Base-by-base conservation (phyloP, 495 filamentous ascomycete genomes). In the Melanomma pulvis-pyrius region DNA sequence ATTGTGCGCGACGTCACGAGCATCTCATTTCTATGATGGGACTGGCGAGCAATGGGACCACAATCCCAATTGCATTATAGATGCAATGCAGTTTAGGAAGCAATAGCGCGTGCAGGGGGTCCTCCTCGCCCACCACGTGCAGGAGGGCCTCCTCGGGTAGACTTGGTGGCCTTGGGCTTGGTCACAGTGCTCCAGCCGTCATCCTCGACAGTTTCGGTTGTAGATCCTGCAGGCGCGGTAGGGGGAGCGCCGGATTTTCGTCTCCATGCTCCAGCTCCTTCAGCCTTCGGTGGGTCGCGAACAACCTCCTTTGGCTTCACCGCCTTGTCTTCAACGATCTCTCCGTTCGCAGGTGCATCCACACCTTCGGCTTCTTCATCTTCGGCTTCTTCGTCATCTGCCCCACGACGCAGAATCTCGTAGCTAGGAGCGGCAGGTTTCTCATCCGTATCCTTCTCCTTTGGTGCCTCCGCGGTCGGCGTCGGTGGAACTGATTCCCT, bases 241-340 rank as follows among this genome's bases (percentile, higher is more conserved):
- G 39, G 39, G n/a, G 68, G 71, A 21, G 71, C 39, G 39, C 36
- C 36, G 15, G 69, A 61, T 36, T 68, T 68, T 51, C 67, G 71
- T 53, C 71, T 63, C 71, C 71, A 74, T 0, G 71, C 22, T 32
- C 66, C 66, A 19, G 55, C 63, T 11, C 39, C 39, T 44, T 44
- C 39, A 44, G 57, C 32, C 48, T 66, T 61, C 7, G 68, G 53
- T 0, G 71, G 59, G 26, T 70, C 63, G 29, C 71, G 68, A 39
- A 67, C 61, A 17, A 74, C 58, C 62, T 79, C 76, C 52, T 77
- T 71, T 25, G 76, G 77, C 70, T 79, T 77, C n/a, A 74, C 71
- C 13, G 69, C 74, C 65, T 78, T 77, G 67, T 78, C 76, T 47
- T 71, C 63, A 12, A 69, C 65, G 53, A 76, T 76, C 9, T 63